Percentiles rank a stretch among this genome's conserved stretches.
Conservation (phyloP, 2,329 filamentous ascomycete species). For the Talaromyces sp. region DNA sequence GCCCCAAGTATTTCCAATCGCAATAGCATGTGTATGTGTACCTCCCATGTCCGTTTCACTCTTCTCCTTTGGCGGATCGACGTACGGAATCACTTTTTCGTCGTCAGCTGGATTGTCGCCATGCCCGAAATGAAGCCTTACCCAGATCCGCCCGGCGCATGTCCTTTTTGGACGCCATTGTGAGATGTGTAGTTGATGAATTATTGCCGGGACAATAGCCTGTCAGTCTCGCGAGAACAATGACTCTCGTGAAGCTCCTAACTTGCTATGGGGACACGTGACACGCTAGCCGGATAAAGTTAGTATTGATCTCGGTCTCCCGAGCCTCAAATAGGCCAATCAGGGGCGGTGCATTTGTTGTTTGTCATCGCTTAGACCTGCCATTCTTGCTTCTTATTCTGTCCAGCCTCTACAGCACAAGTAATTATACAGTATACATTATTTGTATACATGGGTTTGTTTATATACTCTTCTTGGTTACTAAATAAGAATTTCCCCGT, state of each 20-base stretch:
- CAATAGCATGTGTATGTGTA: slow-evolving; percentile 44
- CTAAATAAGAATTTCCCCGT: too few species aligned
- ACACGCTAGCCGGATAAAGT: background rate
- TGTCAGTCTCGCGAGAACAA: too few species aligned
- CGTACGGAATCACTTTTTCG: slow-evolving; percentile 74
- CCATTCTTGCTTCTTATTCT: background rate
- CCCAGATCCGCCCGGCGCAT: slow-evolving; percentile 70
- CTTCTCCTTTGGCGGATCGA: slow-evolving; percentile 64
- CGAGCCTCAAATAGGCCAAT: background rate
- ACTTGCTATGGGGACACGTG: slow-evolving; percentile 6
- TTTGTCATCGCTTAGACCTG: background rate
- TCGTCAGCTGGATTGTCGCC: slow-evolving; percentile 13
- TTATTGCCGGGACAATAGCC: background rate
- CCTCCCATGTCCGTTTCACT: slow-evolving; percentile 64
- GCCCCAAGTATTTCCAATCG: background rate
- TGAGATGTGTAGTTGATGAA: slow-evolving; percentile 11
- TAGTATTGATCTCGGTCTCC: background rate
- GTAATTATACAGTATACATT: too few species aligned
- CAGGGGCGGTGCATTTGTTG: background rate
- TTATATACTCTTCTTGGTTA: too few species aligned
- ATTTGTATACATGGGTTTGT: too few species aligned
- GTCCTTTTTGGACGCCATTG: slow-evolving; percentile 67
- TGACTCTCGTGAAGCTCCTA: background rate
- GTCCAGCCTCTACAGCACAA: too few species aligned
- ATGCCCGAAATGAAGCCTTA: slow-evolving; percentile 36